Evolutionary conservation across 441 rosid genomes (phyloP), one percentile per base, ranked within the genome.

Genomic region (Kokia cookei): DNA sequence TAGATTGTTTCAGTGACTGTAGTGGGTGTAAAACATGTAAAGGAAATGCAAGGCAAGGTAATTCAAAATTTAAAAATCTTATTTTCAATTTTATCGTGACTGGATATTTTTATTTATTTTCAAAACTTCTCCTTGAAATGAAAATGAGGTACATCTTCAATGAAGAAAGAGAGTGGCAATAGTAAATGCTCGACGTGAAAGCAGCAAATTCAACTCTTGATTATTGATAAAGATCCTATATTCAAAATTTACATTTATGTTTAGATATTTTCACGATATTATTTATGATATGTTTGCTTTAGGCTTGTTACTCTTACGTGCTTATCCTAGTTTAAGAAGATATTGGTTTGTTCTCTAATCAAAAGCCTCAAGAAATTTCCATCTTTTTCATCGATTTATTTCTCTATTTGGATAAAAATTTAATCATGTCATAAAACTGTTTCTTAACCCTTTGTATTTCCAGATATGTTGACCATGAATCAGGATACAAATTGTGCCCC

Each of bases 381-480:
- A 11, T 17, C n/a, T 11, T 45, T 69, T 69, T 53, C 22, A 17
- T 55, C 15, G 37, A 13, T 70, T 37, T 29, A 32, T 68, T 69
- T 37, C 37, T 70, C 51, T 37, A 37, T 37, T 13, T 22, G 14
- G 48, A 19, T 19, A 6, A 55, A 22, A 10, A 2, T 54, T 22
- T 22, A 12, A 37, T 4, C 27, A n/a, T 17, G 6, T 35, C 35
- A 50, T 50, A n/a, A 50, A 37, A 22, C 51, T 12, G 32, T 37
- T 70, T 15, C 35, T 51, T 69, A 58, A 63, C 70, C 70, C 75
- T 45, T 37, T 65, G 68, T 73, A 32, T 15, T 78, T 75, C 24
- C 74, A 84, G 82, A 58, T 79, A 60, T 67, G 50, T 15, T 51
- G 69, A 77, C 71, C 53, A 76, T 79, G 62, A 76, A 73, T 80